A percentile compares a stretch with the other conserved stretches of the same genome.
phyloP scores from a whole-genome alignment of 2,329 filamentous ascomycete species.

The Alternaria burnsii region DNA sequence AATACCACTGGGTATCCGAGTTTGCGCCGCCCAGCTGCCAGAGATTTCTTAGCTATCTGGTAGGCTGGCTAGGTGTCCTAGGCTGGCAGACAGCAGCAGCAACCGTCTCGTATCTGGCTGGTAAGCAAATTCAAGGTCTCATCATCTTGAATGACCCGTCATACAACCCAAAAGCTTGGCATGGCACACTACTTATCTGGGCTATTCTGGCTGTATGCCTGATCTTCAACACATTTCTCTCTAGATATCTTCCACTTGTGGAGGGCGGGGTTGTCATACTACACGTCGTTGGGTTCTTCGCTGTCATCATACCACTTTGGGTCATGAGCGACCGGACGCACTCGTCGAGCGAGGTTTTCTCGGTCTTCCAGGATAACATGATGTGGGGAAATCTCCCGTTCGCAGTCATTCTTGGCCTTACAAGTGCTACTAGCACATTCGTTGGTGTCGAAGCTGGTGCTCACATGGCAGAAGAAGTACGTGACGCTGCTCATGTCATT shows the following conservation, averaged over 20 bases:
- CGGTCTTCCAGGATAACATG: slow-evolving; percentile 55
- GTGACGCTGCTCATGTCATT: slow-evolving; percentile 33
- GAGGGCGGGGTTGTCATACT: slow-evolving; percentile 46
- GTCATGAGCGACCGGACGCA: slow-evolving; percentile 42
- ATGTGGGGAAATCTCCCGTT: slow-evolving; percentile 5
- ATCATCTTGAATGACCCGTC: slow-evolving; percentile 49
- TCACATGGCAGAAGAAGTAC: slow-evolving; percentile 47
- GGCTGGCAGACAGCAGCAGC: slow-evolving; percentile 58
- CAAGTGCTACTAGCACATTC: slow-evolving; percentile 51
- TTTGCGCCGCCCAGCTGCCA: slow-evolving; percentile 49
- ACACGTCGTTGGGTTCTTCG: slow-evolving; percentile 60
- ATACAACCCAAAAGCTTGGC: slow-evolving; percentile 54
- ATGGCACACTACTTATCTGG: slow-evolving; percentile 58
- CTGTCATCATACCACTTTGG: slow-evolving; percentile 53
- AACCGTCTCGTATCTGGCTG: slow-evolving; percentile 53
- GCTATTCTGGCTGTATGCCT: slow-evolving; percentile 49
- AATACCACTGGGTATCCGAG: slow-evolving; percentile 29
- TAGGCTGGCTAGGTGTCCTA: slow-evolving; percentile 57
- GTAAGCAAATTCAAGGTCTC: slow-evolving; percentile 52
- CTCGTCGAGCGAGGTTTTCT: slow-evolving; percentile 52
- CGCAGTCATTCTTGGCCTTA: slow-evolving; percentile 41
- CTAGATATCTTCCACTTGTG: slow-evolving; percentile 44
- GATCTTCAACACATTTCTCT: slow-evolving; percentile 54
- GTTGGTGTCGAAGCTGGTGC: slow-evolving; percentile 46
- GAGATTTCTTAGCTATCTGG: slow-evolving; percentile 51